Evolutionary conservation across 768 basidiomycete species (phyloP).

Genomic region (Hirschioporus abietinus): DNA sequence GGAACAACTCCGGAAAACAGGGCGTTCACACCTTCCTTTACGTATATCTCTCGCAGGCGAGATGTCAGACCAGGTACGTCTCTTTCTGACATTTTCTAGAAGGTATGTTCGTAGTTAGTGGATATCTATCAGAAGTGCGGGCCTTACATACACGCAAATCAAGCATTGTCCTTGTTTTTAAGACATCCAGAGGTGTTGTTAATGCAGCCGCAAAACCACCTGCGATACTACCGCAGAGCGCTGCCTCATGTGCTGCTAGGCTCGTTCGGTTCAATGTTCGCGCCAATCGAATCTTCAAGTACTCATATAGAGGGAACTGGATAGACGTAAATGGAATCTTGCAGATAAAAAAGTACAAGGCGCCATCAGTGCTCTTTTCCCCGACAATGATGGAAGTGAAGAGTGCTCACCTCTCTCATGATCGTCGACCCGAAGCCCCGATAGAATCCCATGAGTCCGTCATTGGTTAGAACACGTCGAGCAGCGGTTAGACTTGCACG

Average conservation of each 20-base stretch:
- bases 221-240: conserved; percentile 84
- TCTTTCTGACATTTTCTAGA: conserved; percentile 45
- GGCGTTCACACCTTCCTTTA: conserved; percentile 62
- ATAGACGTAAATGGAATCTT: conserved; percentile 96
- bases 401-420: conserved; percentile 48
- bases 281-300: conserved; percentile 68
- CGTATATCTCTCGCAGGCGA: conserved; percentile 63
- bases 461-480: conserved; percentile 46
- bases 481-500: conserved; percentile 59
- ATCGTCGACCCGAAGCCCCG: conserved; percentile 82
- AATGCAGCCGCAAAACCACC: conserved; percentile 85
- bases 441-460: conserved; percentile 79
- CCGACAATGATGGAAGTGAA: conserved; percentile 41
- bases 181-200: conserved; percentile 93
- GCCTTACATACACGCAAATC: conserved; percentile 62
- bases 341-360: conserved; percentile 4
- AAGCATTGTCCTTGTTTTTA: conserved; percentile 97
- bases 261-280: conserved; percentile 45
- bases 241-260: conserved; percentile 70
- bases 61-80: conserved; percentile 48
- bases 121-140: conserved; percentile 1
- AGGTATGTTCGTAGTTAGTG: background rate
- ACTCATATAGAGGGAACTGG: conserved; percentile 94
- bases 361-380: conserved; percentile 24
- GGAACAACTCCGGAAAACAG: conserved; percentile 87